Evolutionary conservation across 352 stramenopile species (phyloP).

Genomic region (Globisporangium parvum): DNA sequence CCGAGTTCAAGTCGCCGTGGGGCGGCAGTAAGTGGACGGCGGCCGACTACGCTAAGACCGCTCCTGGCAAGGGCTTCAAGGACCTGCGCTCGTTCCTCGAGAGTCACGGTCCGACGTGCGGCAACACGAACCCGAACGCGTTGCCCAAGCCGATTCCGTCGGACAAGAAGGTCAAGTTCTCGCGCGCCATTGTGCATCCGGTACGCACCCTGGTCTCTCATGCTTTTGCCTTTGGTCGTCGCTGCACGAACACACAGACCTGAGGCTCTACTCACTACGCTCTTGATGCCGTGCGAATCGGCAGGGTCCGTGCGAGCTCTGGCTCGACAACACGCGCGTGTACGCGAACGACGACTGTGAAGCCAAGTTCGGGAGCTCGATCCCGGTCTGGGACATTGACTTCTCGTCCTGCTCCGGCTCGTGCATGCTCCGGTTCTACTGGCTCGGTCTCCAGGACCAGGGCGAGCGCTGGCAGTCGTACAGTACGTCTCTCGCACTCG

Average conservation of each 20-base stretch:
- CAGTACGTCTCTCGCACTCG: slow-evolving; percentile 19
- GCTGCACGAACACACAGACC: too few species aligned
- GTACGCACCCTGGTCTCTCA: too few species aligned
- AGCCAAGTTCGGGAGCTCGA: slow-evolving; percentile 15
- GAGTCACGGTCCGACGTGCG: slow-evolving; percentile 14
- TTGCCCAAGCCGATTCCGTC: slow-evolving; percentile 24
- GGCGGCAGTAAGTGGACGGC: too few species aligned
- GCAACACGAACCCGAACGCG: slow-evolving; percentile 23
- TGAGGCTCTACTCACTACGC: too few species aligned
- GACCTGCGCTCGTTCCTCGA: slow-evolving; percentile 4
- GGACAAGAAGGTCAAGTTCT: slow-evolving; percentile 25
- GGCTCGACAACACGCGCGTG: slow-evolving; percentile 35
- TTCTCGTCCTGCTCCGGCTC: slow-evolving; percentile 28
- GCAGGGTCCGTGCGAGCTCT: slow-evolving; percentile 38
- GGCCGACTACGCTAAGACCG: too few species aligned
- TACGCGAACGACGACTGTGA: slow-evolving; percentile 33
- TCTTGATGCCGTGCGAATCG: slow-evolving; percentile 1
- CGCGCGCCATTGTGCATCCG: slow-evolving; percentile 17
- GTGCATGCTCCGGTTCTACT: slow-evolving; percentile 44
- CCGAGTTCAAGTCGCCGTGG: too few species aligned
- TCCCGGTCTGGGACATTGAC: slow-evolving; percentile 22
- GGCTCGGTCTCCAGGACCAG: slow-evolving; percentile 31
- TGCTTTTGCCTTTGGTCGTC: too few species aligned
- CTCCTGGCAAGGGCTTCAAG: slow-evolving; percentile 3
- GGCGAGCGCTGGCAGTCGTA: slow-evolving; percentile 31